Evolutionary conservation across 2,329 filamentous ascomycete species (phyloP), one percentile per base, ranked within the genome.

Genomic region (Aureobasidium leucospermi): DNA sequence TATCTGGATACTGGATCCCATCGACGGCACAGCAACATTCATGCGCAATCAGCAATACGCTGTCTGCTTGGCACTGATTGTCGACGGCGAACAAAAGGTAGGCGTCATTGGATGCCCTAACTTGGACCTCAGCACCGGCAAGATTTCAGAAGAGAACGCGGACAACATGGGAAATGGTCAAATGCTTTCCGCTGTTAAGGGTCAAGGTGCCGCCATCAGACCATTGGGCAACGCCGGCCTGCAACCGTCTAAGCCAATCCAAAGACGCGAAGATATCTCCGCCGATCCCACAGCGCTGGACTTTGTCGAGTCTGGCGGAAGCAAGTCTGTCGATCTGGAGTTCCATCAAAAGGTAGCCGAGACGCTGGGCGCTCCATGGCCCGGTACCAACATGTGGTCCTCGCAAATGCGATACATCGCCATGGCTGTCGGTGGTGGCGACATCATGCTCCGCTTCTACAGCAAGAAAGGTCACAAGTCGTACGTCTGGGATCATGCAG

Each of bases 81-180:
- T 83, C 60, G 74, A 85, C 57, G 84, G 84, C 3, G 66, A 71
- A 47, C 81, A 87, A 68, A 73, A 79, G 53, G 68, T 87, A 23
- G 83, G 79, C n/a, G 80, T 85, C 2, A 71, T 85, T 43, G 84
- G 80, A 8, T 85, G 81, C 67, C 84, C 85, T 9, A 86, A 86
- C 64, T 71, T 86, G n/a, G 74, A 76, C 8, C 71, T 77, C 9
- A 67, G 73, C 39, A 67, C 71, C 13, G 69, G 69, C 63, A 76
- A 75, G 69, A 74, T 77, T 67, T 73, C 72, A 62, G 75, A 77
- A 67, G 71, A 72, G 66, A 75, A 76, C 62, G 72, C 75, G 67
- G 75, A 77, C 66, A 72, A 73, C 64, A 72, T 75, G 64, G 81
- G 81, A 8, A 72, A 79, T 61, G 78, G 66, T 13, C 36, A 64